Percentiles rank a stretch among this genome's conserved stretches.
These are phyloP conservation scores for Allium sativum DNA, from an alignment of 106 monocot species.

Conservation along the genomic window DNA sequence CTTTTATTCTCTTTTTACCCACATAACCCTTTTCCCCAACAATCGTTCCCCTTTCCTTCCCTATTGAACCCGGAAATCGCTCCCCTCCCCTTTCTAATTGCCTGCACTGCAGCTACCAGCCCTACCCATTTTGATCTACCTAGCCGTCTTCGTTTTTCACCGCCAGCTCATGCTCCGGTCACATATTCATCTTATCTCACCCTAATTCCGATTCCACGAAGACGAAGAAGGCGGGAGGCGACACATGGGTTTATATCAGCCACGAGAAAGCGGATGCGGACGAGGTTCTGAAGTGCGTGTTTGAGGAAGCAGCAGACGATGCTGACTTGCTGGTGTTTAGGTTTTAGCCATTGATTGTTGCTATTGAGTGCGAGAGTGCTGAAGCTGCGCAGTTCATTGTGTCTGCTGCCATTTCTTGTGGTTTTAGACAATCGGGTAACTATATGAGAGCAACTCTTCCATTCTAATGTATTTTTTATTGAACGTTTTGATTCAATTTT, in stretches of 20 bases:
- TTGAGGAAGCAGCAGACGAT: neutral
- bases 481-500: neutral
- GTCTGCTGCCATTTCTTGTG: conserved; percentile 44
- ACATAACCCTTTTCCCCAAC: too few relatives aligned
- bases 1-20: too few relatives aligned
- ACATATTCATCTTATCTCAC: conserved; percentile 71
- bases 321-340: conserved; percentile 45
- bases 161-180: conserved; percentile 95
- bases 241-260: conserved; percentile 62
- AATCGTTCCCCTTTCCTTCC: too few relatives aligned
- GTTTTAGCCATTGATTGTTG: conserved; percentile 79
- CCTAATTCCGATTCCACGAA: neutral
- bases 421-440: conserved; percentile 86
- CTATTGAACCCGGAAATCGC: too few relatives aligned
- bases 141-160: conserved; percentile 83
- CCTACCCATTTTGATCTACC: too few relatives aligned
- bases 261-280: conserved; percentile 66
- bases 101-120: too few relatives aligned
- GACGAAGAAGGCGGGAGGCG: conserved; percentile 82
- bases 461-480: neutral
- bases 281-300: conserved; percentile 33
- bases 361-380: conserved; percentile 58
- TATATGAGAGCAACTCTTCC: neutral
- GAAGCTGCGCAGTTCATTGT: conserved; percentile 53
- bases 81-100: too few relatives aligned